Conservation (phyloP, 352 stramenopile species). For the Thraustochytrium striatum region DNA sequence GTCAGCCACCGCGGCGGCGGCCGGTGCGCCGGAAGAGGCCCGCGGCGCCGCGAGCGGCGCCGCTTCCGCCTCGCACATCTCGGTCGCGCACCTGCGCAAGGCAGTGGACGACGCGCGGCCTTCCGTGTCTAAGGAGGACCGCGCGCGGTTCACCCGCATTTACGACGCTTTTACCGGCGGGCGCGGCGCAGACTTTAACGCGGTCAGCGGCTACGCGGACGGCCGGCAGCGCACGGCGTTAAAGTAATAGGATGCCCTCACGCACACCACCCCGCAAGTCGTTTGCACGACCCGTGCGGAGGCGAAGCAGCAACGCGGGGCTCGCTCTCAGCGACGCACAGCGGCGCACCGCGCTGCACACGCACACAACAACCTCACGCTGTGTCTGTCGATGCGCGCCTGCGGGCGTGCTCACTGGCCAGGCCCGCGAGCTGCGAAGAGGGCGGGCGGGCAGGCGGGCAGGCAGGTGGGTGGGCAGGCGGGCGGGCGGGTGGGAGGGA, state of each 20-base stretch:
- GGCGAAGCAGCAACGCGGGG: too few relatives aligned
- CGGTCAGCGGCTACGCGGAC: constrained; percentile 33
- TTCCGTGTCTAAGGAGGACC: constrained; percentile 37
- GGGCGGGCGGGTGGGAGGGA: too few relatives aligned
- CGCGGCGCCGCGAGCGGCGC: background rate
- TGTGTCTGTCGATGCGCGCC: too few relatives aligned
- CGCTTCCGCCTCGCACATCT: background rate
- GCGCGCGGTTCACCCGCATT: constrained; percentile 38
- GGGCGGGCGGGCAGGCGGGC: too few relatives aligned
- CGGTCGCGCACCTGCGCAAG: constrained; percentile 3
- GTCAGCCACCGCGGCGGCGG: background rate
- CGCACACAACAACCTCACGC: too few relatives aligned
- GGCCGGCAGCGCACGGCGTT: constrained; percentile 42
- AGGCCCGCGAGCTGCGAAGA: too few relatives aligned
- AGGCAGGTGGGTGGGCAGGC: too few relatives aligned
- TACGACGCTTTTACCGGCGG: constrained; percentile 45
- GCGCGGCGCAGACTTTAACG: constrained; percentile 45
- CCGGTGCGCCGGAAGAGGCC: background rate
- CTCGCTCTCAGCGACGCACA: too few relatives aligned
- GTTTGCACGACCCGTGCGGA: too few relatives aligned
- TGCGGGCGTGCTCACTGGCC: too few relatives aligned
- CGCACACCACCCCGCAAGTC: too few relatives aligned
- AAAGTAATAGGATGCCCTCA: constrained; percentile 20
- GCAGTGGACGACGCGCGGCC: constrained; percentile 17
- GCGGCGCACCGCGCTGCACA: too few relatives aligned